phyloP scores from a whole-genome alignment of 2,329 filamentous ascomycete species.

The Echinosphaeria canescens region DNA sequence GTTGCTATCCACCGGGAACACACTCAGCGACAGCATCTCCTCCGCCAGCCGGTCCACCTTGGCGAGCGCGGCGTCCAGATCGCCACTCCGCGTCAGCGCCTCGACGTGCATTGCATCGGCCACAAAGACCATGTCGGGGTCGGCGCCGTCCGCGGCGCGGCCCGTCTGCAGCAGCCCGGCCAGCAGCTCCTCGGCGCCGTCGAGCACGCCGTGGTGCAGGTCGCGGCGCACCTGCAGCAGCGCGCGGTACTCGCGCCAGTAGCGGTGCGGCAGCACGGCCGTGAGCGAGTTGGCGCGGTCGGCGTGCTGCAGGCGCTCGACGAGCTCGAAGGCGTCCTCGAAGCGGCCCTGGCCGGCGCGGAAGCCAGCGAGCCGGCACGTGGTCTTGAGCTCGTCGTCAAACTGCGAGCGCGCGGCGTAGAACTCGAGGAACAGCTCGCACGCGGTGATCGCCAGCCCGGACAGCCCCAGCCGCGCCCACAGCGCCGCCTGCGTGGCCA shows the following conservation, averaged over 20 bases:
- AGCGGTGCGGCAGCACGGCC: slow-evolving; percentile 27
- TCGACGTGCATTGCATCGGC: slow-evolving; percentile 30
- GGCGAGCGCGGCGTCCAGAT: slow-evolving; percentile 22
- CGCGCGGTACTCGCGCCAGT: slow-evolving; percentile 43
- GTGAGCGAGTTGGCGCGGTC: slow-evolving; percentile 16
- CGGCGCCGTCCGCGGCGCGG: slow-evolving; percentile 14
- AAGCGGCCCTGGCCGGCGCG: slow-evolving; percentile 48
- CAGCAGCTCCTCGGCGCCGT: slow-evolving; percentile 26
- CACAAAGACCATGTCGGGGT: slow-evolving; percentile 24
- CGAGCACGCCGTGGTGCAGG: slow-evolving; percentile 30
- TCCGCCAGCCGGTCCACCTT: slow-evolving; percentile 20
- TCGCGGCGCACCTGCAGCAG: slow-evolving; percentile 43
- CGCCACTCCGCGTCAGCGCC: slow-evolving; percentile 22
- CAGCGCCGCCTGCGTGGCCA: slow-evolving; percentile 49
- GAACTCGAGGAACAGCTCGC: slow-evolving; percentile 56
- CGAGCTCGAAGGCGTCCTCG: slow-evolving; percentile 37
- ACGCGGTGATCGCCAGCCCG: slow-evolving; percentile 32
- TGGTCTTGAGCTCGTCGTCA: slow-evolving; percentile 61
- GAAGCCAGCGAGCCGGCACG: slow-evolving; percentile 47
- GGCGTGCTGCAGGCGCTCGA: slow-evolving; percentile 27
- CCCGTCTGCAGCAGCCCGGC: slow-evolving; percentile 27
- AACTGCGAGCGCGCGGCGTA: slow-evolving; percentile 36
- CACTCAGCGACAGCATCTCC: too few relatives aligned
- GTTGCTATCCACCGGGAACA: too few relatives aligned
- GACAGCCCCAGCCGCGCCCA: slow-evolving; percentile 54